These are phyloP conservation scores for Calonectria fujianensis DNA, from an alignment of 2,329 filamentous ascomycete species.

Conservation along the genomic window DNA sequence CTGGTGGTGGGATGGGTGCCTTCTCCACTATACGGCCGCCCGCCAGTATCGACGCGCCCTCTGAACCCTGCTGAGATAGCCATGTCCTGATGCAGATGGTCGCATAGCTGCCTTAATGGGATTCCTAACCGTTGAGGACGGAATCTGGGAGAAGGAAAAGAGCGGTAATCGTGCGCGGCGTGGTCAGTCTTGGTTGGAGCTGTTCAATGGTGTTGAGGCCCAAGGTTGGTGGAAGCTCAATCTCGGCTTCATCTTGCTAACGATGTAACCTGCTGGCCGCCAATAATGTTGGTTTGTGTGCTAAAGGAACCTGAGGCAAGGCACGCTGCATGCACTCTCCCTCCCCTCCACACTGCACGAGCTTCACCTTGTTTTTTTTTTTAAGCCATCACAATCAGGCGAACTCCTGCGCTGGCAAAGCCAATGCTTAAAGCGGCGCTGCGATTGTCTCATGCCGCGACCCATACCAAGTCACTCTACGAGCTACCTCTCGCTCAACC, in stretches of 20 bases:
- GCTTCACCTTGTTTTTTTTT: conserved; percentile 16
- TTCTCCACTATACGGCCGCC: conserved; percentile 33
- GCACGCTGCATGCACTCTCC: conserved; percentile 32
- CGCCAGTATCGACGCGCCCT: conserved; percentile 26
- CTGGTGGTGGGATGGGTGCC: conserved; percentile 37
- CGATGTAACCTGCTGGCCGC: conserved; percentile 32
- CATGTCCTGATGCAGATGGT: conserved; percentile 26
- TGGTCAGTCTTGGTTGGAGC: conserved; percentile 25
- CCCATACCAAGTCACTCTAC: conserved; percentile 48
- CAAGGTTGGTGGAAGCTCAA: conserved; percentile 26
- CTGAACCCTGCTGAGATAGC: conserved; percentile 9
- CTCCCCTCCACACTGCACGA: conserved; percentile 18
- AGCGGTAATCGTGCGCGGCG: conserved; percentile 1
- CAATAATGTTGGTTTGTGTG: conserved; percentile 8
- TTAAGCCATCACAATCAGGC: conserved; percentile 1
- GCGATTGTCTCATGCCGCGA: conserved; percentile 47
- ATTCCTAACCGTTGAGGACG: conserved; percentile 12
- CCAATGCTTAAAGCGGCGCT: conserved; percentile 50
- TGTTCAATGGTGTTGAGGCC: conserved; percentile 38
- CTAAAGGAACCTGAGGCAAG: conserved; percentile 21
- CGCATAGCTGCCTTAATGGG: conserved; percentile 40
- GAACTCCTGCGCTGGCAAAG: conserved; percentile 15
- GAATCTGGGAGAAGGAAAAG: conserved; percentile 10
- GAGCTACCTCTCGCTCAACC: conserved; percentile 50
- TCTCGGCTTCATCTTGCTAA: conserved; percentile 15